Conservation (phyloP, 2,329 filamentous ascomycete genomes). For the Hymenoscyphus occultus region DNA sequence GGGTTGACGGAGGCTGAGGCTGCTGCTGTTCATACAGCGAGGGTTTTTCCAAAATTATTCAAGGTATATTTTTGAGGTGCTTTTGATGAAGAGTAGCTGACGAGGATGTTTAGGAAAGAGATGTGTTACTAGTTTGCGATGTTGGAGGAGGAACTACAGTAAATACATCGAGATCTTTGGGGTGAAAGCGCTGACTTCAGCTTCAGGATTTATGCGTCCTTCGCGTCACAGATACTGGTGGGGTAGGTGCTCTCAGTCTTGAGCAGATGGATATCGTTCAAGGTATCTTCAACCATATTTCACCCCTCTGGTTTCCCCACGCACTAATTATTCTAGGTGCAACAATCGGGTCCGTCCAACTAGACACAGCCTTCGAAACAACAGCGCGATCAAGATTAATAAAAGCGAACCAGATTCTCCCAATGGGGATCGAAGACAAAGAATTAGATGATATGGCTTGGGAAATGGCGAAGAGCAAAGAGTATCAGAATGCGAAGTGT, state of each 20-base stretch:
- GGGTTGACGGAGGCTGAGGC: slow-evolving; percentile 53
- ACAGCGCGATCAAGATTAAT: slow-evolving; percentile 35
- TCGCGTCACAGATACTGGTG: slow-evolving; percentile 32
- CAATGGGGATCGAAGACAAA: slow-evolving; percentile 27
- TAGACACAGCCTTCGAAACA: slow-evolving; percentile 41
- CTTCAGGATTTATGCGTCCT: slow-evolving; percentile 40
- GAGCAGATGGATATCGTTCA: slow-evolving; percentile 24
- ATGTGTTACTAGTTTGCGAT: slow-evolving; percentile 49
- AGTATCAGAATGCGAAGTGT: slow-evolving; percentile 42
- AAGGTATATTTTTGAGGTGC: background rate
- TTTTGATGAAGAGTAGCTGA: background rate
- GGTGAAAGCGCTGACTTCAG: slow-evolving; percentile 11
- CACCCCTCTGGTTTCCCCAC: too few relatives aligned
- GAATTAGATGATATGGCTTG: slow-evolving; percentile 38
- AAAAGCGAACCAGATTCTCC: slow-evolving; percentile 27
- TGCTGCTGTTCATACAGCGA: slow-evolving; percentile 48
- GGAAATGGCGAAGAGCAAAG: slow-evolving; percentile 41
- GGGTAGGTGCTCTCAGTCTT: slow-evolving; percentile 31
- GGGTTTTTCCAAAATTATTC: slow-evolving; percentile 31
- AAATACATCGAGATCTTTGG: background rate
- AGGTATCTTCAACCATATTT: slow-evolving; percentile 10
- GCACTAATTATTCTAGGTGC: slow-evolving; percentile 16
- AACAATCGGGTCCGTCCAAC: slow-evolving; percentile 39
- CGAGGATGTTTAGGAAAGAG: slow-evolving; percentile 14
- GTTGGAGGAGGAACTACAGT: slow-evolving; percentile 47